Evolutionary conservation across 106 monocot genomes (phyloP).

Genomic region (Alisma plantagoaquatica): DNA sequence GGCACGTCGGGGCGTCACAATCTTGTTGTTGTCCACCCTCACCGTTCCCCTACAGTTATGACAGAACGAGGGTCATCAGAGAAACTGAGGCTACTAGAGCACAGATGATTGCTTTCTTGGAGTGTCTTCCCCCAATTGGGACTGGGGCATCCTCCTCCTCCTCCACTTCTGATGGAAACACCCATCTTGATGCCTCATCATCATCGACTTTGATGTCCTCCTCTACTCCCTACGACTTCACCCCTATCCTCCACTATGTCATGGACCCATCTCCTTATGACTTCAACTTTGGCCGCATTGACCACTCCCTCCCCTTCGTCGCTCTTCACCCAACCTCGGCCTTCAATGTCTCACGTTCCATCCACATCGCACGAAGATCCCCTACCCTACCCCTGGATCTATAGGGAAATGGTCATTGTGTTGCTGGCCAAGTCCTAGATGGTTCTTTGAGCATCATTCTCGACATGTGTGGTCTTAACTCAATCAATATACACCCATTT

Average conservation of each 20-base stretch:
- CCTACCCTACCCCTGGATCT: constrained; percentile 35
- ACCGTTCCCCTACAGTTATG: too few species aligned
- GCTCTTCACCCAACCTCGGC: constrained; percentile 34
- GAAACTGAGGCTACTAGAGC: too few species aligned
- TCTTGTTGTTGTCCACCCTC: too few species aligned
- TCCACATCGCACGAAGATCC: constrained; percentile 16
- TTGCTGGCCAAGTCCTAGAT: constrained; percentile 56
- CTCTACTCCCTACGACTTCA: too few species aligned
- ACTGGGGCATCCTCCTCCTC: not conserved
- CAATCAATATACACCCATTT: constrained; percentile 5
- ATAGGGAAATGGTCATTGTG: constrained; percentile 78
- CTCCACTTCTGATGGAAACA: not conserved
- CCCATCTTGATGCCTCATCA: not conserved
- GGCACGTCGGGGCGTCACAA: too few species aligned
- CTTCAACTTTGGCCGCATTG: constrained; percentile 51
- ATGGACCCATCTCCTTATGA: not conserved
- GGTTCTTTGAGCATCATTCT: constrained; percentile 45
- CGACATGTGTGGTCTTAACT: constrained; percentile 13
- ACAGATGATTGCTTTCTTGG: constrained; percentile 3
- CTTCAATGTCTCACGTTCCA: constrained; percentile 14
- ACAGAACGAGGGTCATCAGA: too few species aligned
- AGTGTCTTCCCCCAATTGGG: not conserved
- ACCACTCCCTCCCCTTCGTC: constrained; percentile 26
- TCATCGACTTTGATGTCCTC: too few species aligned
- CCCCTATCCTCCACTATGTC: constrained; percentile 3